Evolutionary conservation across 1,284 basidiomycete genomes (phyloP), one percentile per base, ranked within the genome.

Genomic region (Lentinula novae-zelandiae): DNA sequence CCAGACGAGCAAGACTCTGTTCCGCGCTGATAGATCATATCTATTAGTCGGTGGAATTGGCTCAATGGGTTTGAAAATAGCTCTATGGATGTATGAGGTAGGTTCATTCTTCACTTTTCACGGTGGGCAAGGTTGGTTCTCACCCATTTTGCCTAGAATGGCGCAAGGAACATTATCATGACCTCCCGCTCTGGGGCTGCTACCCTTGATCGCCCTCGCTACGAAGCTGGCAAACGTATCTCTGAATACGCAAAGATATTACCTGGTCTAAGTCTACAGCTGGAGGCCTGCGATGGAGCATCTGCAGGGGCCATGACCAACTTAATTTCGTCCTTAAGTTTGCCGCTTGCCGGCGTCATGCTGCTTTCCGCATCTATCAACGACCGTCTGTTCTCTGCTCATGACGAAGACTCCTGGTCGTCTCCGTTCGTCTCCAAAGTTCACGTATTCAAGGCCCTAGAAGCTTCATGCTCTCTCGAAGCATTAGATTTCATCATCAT

Each of bases 181-280:
- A 77, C 78, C 0, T 79, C 77, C 0, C 71, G 76, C 2, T 70
- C 71, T 5, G 78, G 76, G 1, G 46, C 58, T 17, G 60, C 65
- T 12, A 69, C 64, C 38, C 63, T 72, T 5, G 58, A 66, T 13
- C 17, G 31, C 10, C 17, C 61, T 1, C 58, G 50, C 10, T 63
- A 64, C 20, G 38, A 63, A 2, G 63, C 64, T 27, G 67, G 65
- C 8, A 60, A 61, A n/a, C 66, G 72, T 5, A 70, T 72, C 13
- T 60, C 76, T 34, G 38, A 60, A 0, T 76, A 76, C 57, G 58
- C 78, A 33, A 65, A 72, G 54, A 60, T 53, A 0, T 67, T 67
- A 3, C 57, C 65, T 1, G 72, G 73, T 46, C 68, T 78, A 6
- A 46, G 61, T 7, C 48, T 78, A 3, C 64, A 62, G 1, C 46